Evolutionary conservation across 2,329 filamentous ascomycete species (phyloP), one percentile per base, ranked within the genome.

Genomic region (Teratosphaeria epicoccoides): DNA sequence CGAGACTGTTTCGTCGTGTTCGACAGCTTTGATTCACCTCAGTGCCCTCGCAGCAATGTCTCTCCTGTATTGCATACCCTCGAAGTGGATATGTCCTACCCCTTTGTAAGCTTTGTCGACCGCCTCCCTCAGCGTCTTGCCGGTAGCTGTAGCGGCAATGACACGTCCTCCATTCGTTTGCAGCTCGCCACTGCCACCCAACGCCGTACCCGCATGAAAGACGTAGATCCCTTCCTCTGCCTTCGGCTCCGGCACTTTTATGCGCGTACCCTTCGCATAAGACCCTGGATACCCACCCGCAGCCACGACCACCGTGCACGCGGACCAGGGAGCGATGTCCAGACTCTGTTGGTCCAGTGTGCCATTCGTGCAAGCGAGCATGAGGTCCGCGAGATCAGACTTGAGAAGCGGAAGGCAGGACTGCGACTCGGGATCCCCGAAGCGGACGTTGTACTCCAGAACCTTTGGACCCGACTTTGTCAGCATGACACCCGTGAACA

Each of bases 401-500:
- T 93, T 83, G 63, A 96, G 77, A 17, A 96, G 76, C 9, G 87
- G 83, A 10, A 96, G 75, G 20, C 95, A 77, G 2, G 86, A 93
- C 72, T 95, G 88, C 0, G 88, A 93, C 71, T 95, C 90, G 2
- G 90, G 90, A 65, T 95, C 89, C 46, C 90, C 90, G 64, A 94
- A 94, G 52, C 90, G 83, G 47, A 95, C 88, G 62, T 95, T 95
- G 75, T 95, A 96, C 70, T 95, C 89, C 49, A 95, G 77, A 7
- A 88, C 84, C 69, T 87, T 89, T 43, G 89, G 83, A 0, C 90
- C 90, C 46, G 76, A 70, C 60, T 82, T 80, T 23, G 88, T 93
- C 73, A 96, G 86, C 88, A 96, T 96, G 40, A 95, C 74, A n/a
- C 90, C 93, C 1, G 87, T 93, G 70, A 93, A 93, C 17, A 94